A percentile compares a stretch with the other conserved stretches of the same genome.
Conservation (phyloP, 1,284 basidiomycete species). For the Cutaneotrichosporon mucoides region DNA sequence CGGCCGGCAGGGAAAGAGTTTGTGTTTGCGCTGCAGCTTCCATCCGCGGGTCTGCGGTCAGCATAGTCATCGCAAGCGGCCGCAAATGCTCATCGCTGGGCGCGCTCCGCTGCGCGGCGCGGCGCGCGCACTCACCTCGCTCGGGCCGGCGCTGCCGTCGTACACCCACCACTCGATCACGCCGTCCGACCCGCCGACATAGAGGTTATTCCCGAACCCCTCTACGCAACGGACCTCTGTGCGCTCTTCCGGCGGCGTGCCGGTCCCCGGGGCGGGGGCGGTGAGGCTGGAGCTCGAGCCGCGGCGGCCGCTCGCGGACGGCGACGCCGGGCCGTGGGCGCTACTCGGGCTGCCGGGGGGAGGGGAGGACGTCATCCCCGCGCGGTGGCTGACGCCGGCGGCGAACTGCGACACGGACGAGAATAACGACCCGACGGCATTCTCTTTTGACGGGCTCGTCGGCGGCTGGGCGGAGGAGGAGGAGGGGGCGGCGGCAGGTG, state of each 20-base stretch:
- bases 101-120: not conserved
- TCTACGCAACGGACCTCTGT: constrained; percentile 42
- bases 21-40: constrained; percentile 41
- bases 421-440: constrained; percentile 25
- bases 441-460: not conserved
- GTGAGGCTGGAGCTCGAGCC: not conserved
- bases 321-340: no score
- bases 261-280: no score
- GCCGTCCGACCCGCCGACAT: constrained; percentile 48
- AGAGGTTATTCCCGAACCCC: constrained; percentile 47
- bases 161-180: constrained; percentile 49
- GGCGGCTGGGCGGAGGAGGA: no score
- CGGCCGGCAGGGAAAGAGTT: constrained; percentile 49
- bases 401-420: constrained; percentile 39
- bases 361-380: not conserved
- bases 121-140: constrained; percentile 21
- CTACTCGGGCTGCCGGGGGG: not conserved
- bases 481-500: not conserved
- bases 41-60: constrained; percentile 34
- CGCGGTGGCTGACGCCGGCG: constrained; percentile 33
- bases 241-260: not conserved
- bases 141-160: constrained; percentile 28
- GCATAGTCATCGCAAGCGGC: not conserved
- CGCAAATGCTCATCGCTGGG: not conserved
- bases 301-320: not conserved